A percentile compares a stretch with the other conserved stretches of the same genome.
phyloP scores from a whole-genome alignment of 1,139 yeast species.

The Yamadazyma triangularis region DNA sequence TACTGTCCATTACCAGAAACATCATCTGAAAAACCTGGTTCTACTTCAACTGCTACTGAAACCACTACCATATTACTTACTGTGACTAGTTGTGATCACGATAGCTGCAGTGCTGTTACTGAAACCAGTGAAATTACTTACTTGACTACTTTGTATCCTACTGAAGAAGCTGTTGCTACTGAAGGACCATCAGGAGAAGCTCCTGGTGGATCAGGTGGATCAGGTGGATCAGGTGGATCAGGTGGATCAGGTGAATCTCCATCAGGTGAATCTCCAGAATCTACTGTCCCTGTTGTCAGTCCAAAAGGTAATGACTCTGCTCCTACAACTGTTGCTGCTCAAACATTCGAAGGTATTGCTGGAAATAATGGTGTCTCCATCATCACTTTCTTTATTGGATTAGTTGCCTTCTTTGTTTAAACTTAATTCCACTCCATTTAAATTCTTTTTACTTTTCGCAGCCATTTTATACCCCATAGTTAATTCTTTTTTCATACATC shows the following conservation, averaged over 20 bases:
- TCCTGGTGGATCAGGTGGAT: not conserved
- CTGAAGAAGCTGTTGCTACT: no score
- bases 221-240: not conserved
- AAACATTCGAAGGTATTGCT: constrained; percentile 3
- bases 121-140: no score
- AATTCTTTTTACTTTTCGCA: no score
- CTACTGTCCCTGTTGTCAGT: constrained; percentile 1
- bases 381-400: not conserved
- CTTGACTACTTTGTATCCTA: no score
- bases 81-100: constrained; percentile 47
- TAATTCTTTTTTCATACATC: no score
- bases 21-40: no score
- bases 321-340: constrained; percentile 1
- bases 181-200: not conserved
- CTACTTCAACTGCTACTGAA: constrained; percentile 9
- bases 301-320: constrained; percentile 1
- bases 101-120: no score
- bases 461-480: no score
- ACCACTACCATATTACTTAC: constrained; percentile 20
- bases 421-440: no score
- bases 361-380: not conserved
- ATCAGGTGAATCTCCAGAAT: not conserved
- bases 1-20: constrained; percentile 45
- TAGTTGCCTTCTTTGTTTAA: not conserved
- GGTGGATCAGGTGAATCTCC: not conserved